Base-by-base conservation (phyloP, 2,329 filamentous ascomycete genomes). In the Uncinocarpus reesii region DNA sequence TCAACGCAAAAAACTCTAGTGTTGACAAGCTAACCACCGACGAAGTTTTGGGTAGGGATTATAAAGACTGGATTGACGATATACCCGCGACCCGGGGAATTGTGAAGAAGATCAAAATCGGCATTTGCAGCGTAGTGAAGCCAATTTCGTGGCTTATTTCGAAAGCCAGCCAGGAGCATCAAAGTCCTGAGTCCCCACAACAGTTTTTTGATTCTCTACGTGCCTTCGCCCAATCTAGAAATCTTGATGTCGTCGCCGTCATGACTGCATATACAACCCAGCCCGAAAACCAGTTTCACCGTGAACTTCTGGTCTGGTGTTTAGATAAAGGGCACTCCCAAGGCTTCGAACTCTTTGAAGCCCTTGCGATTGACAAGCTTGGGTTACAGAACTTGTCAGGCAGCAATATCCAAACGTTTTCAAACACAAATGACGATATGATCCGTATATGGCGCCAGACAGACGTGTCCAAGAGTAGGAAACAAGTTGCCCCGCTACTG, bases 41-140 rank as follows among this genome's bases (percentile, higher is more conserved):
- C 2, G 79, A 81, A 56, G 73, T 80, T 16, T 61, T 82, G 49
- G 69, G 72, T 32, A 77, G 80, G 52, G 79, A 83, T 59, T 83
- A 80, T 58, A 83, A 83, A 61, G 67, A 76, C 43, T 83, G 79
- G 79, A 67, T 66, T 1, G 74, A 74, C 49, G 13, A 32, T 35
- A 4, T 47, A 55, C 3, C 53, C 49, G 20, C 52, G 60, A 56
- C 51, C 60, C 7, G 11, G 29, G 16, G 24, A 11, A 7, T 20
- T 23, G 28, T 8, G 8, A 21, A 23, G 7, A 44, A 43, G 37
- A 26, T 71, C 28, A 72, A 67, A 42, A 65, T 82, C 15, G 79
- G 79, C 2, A 76, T 81, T 47, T 77, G 74, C 55, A 76, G 74
- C 20, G 71, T 78, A 4, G 77, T 81, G 26, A 76, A 76, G 56